Base-by-base conservation (phyloP, 306 rosid genomes). In the Sechiopsis laciniata region DNA sequence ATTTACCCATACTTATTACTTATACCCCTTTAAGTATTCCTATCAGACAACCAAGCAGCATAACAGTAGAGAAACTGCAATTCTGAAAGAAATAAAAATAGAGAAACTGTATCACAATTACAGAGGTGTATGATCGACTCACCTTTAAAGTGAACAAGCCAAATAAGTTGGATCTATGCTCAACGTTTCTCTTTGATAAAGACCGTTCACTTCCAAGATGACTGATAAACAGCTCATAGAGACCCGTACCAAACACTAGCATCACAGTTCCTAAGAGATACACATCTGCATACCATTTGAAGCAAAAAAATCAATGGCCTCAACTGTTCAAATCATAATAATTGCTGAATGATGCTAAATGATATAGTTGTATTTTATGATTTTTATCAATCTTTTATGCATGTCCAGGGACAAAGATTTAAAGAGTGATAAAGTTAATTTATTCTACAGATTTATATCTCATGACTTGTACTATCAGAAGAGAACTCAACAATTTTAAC, bases 201-300 rank as follows among this genome's bases (percentile, higher is more conserved):
- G 90, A 70, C 50, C 75, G 78, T 75, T 85, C 82, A 69, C 61
- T 71, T 21, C 63, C 91, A 56, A 91, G 97, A 59, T 88, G 87
- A 83, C 99, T 94, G 75, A 94, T 85, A 76, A 94, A 94, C 72
- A 94, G 91, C 78, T 91, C 99, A 77, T 94, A 94, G 52, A 94
- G 90, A 74, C 99, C 99, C 92, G 91, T 91, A 71, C 99, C 97
- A 56, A 91, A 94, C 20, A 94, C 99, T 70, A 94, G 83, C 99
- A 94, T 94, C 80, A 94, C 99, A 6, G 99, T 94, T 82, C 99
- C 99, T 74, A 94, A 77, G 55, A 91, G 99, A 85, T 87, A 94
- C 16, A 91, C 87, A 89, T 94, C 99, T 94, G 48, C 46, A 83
- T 67, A 78, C 54, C 80, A 74, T 80, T 80, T 42, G 54, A 62